Percentiles rank a stretch among this genome's conserved stretches.
These are phyloP conservation scores for Austropuccinia psidii DNA, from an alignment of 1,284 basidiomycete genomes.

Conservation along the genomic window DNA sequence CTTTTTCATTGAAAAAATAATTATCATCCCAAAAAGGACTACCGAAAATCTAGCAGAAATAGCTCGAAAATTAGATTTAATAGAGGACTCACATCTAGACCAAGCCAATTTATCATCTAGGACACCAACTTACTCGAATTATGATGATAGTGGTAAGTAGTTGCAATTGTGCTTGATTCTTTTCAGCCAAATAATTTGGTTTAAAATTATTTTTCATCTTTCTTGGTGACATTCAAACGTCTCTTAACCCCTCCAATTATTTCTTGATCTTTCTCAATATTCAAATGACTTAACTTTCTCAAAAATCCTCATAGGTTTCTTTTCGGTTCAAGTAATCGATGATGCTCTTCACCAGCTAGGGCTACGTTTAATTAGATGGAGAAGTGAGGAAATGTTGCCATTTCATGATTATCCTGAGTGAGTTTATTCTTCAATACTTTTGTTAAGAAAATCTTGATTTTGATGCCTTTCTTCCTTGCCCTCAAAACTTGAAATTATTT, in stretches of 20 bases:
- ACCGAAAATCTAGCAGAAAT: constrained; percentile 77
- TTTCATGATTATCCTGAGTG: constrained; percentile 72
- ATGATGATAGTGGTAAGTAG: constrained; percentile 32
- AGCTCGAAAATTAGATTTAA: constrained; percentile 59
- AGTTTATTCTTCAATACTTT: constrained; percentile 42
- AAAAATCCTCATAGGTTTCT: constrained; percentile 58
- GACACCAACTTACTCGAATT: constrained; percentile 4
- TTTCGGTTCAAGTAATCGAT: constrained; percentile 60
- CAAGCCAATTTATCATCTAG: constrained; percentile 5
- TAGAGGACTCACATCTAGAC: constrained; percentile 42
- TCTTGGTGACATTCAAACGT: neutral
- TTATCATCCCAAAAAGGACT: constrained; percentile 59
- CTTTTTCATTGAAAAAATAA: neutral
- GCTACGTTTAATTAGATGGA: constrained; percentile 71
- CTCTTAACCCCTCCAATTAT: neutral
- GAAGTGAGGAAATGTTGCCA: constrained; percentile 67
- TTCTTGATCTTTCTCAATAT: neutral
- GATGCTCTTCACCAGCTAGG: constrained; percentile 71
- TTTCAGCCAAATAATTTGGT: neutral
- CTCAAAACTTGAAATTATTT: neutral
- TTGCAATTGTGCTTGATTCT: neutral
- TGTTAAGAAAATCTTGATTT: neutral
- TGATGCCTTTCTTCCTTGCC: constrained; percentile 24
- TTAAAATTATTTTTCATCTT: neutral
- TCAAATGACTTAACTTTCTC: neutral